These are phyloP conservation scores for Crithidia brevicula DNA, from an alignment of 208 protist species.

Conservation along the genomic window DNA sequence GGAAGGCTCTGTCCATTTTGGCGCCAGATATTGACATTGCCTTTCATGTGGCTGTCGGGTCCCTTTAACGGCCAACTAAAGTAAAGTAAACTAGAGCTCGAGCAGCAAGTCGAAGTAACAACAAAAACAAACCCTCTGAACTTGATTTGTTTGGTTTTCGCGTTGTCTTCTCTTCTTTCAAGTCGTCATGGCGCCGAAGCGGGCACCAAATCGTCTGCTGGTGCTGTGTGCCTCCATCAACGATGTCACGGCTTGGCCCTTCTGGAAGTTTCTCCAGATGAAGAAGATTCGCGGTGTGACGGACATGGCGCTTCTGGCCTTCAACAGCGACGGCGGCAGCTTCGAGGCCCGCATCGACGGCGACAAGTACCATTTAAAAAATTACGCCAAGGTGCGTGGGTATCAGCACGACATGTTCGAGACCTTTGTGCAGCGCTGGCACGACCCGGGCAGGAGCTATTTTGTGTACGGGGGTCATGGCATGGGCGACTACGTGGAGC, in stretches of 20 bases:
- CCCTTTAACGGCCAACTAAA: no score
- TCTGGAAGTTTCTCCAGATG: slow-evolving; percentile 91
- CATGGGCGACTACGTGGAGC: slow-evolving; percentile 89
- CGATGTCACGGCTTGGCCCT: slow-evolving; percentile 86
- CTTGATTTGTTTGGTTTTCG: no score
- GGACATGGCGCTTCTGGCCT: slow-evolving; percentile 83
- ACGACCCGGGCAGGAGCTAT: slow-evolving; percentile 76
- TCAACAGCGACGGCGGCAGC: slow-evolving; percentile 87
- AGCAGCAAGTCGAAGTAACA: no score
- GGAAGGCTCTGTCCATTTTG: no score
- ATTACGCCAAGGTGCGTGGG: slow-evolving; percentile 67
- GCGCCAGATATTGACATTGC: no score
- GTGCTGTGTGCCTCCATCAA: slow-evolving; percentile 85
- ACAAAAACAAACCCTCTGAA: no score
- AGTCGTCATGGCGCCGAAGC: slow-evolving; percentile 38
- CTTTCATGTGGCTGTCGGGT: no score
- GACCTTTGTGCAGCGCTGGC: slow-evolving; percentile 59
- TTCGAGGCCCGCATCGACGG: slow-evolving; percentile 86
- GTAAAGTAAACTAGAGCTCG: no score
- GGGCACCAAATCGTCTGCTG: slow-evolving; percentile 59
- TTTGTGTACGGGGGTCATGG: slow-evolving; percentile 90
- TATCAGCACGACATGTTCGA: slow-evolving; percentile 79
- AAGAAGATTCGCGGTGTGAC: slow-evolving; percentile 77
- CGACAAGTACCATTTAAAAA: slow-evolving; percentile 66
- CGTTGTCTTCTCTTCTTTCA: no score